Base-by-base conservation (phyloP, 2,329 filamentous ascomycete species). In the Pseudogymnoascus pannorum region DNA sequence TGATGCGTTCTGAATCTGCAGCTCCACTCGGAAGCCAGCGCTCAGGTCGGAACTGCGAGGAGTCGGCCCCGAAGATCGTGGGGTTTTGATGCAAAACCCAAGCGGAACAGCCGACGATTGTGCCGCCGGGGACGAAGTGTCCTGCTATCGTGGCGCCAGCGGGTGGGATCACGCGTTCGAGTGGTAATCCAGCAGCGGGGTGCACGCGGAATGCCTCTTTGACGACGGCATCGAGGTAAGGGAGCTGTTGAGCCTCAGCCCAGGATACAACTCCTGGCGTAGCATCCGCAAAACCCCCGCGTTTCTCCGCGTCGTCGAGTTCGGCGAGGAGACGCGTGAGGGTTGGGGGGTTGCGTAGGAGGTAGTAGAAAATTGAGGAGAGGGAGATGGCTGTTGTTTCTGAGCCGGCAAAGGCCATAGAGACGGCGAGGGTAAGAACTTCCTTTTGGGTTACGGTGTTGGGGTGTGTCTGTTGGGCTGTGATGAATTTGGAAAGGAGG, bases 311-410 rank as follows among this genome's bases (percentile, higher is more conserved):
- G 0, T 75, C 75, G 68, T 91, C 87, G 0, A 92, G 72, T 70
- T 92, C 88, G 1, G 74, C 67, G 68, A 82, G 80, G 60, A 91
- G 75, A 38, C 79, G 79, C 2, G 72, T 69, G 63, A 88, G 81
- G 12, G 78, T 78, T 0, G 66, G 36, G 0, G 86, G 85, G 67
- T 85, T 82, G 68, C 86, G 86, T 35, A 92, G 78, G 3, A 92
- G 75, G 72, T 85, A 86, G 74, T 92, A 92, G 68, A 93, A 89
- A 0, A 92, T 81, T 5, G 85, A 80, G 5, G 83, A 82, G 0
- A 92, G 78, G 5, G 82, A 85, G 69, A 92, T 92, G 38, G 87
- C 89, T 0, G 89, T 93, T 0, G 89, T 93, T 73, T 94, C 90
- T 2, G 84, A 87, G 3, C 89, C 89, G 0, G 90, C 90, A 66